Conservation (phyloP, 73 alveolate species). For the Urostyla sp. region DNA sequence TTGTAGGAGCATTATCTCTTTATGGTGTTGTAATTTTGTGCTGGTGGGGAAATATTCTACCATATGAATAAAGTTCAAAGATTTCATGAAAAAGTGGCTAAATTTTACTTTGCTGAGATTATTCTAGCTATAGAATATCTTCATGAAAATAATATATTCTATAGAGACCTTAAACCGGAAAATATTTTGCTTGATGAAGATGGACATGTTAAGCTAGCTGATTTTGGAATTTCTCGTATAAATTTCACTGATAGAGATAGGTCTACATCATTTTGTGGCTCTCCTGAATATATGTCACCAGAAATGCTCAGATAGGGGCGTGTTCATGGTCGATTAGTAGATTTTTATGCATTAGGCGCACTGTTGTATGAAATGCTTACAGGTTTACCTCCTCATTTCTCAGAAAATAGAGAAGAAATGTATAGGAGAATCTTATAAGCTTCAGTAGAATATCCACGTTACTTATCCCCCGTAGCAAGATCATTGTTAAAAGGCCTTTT, state of each 20-base stretch:
- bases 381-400: constrained; percentile 89
- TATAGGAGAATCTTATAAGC: constrained; percentile 65
- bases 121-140: constrained; percentile 88
- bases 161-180: constrained; percentile 96
- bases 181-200: constrained; percentile 89
- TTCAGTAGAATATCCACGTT: constrained; percentile 50
- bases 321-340: constrained; percentile 83
- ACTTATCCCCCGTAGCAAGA: constrained; percentile 54
- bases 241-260: constrained; percentile 75
- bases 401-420: constrained; percentile 74
- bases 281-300: constrained; percentile 89
- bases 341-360: constrained; percentile 88
- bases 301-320: constrained; percentile 74
- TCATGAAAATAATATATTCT: constrained; percentile 86
- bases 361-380: constrained; percentile 87
- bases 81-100: constrained; percentile 84
- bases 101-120: constrained; percentile 90
- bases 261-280: constrained; percentile 83
- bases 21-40: constrained; percentile 83
- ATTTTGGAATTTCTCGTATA: constrained; percentile 91
- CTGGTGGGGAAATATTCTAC: constrained; percentile 92
- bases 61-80: constrained; percentile 68
- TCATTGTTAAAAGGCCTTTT: constrained; percentile 35
- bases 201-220: constrained; percentile 94
- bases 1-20: constrained; percentile 62